Evolutionary conservation across 306 rosid species (phyloP), one percentile per base, ranked within the genome.

Genomic region (Albizia julibrissin): DNA sequence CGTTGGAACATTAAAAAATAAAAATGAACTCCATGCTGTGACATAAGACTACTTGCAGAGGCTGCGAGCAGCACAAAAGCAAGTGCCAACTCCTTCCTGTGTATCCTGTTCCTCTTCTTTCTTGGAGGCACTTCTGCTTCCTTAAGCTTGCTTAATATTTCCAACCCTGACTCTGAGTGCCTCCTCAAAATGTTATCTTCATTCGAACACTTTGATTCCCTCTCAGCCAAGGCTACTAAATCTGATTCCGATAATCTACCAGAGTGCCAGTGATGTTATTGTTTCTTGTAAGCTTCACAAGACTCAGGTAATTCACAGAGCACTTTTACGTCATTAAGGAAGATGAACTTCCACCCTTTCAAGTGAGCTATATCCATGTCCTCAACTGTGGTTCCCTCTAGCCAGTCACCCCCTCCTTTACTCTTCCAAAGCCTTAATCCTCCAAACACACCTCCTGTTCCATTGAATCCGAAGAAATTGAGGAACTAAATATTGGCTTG

Each of bases 1-100:
- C 99, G 97, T 87, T 93, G 99, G 84, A 95, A 91, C 10, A 93
- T 95, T 88, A 95, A 88, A 87, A 91, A 95, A 76, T 95, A 95
- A 86, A 95, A 93, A 84, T 95, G 99, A 84, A 91, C 87, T 76
- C 99, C 99, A 68, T 93, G 99, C 13, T 86, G 95, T 29, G 99
- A 93, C 47, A 95, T 71, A 59, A 93, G 88, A 73, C 98, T 95
- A 84, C 98, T 90, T 39, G 95, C 97, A 21, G 98, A 76, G 66
- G 98, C 98, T 3, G 94, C 92, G 82, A 95, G 98, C 72, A 95
- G 76, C 67, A 93, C 93, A 47, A 91, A 89, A 42, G 98, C 95
- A 77, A 95, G 98, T 22, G 95, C 98, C 54, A 95, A 91, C 70
- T 95, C 99, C 82, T 91, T 90, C 75, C 93, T 93, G 72, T 91